Base-by-base conservation (phyloP, 2,329 filamentous ascomycete genomes). In the Aspergillus sp. region DNA sequence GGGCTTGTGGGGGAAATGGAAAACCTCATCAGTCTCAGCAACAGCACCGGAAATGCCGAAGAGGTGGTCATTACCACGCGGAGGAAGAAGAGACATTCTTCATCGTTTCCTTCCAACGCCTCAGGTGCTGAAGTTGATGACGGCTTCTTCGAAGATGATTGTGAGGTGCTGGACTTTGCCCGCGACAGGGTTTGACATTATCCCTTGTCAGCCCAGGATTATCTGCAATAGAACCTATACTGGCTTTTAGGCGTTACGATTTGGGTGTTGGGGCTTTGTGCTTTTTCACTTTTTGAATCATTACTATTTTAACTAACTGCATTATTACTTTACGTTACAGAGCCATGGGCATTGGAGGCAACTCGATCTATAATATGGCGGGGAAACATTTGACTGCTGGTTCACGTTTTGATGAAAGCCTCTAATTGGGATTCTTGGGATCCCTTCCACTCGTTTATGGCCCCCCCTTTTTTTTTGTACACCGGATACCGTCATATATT, bases 71-170 rank as follows among this genome's bases (percentile, higher is more conserved):
- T 91, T 12, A 94, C 87, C 11, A 91, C 88, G 2, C 77, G 88
- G 48, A 76, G 86, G 41, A 80, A 87, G 46, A 79, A 80, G 56
- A 80, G 77, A 33, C 50, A 56, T 35, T 49, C 56, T 13, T 53
- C 52, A 35, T 51, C 55, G 0, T 48, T 54, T 37, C 40, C 49
- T 30, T 60, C 39, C 71, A 28, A 26, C 5, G 73, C 33, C 73
- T 77, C 41, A 57, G 64, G 45, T 60, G 60, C 33, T 62, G 65
- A 62, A 37, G 63, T 69, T 8, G 82, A 83, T 36, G 85, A 88
- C 45, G 79, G 81, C 42, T 94, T 95, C 66, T 95, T 95, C 58
- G 90, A 95, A 67, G 88, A 95, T 62, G 90, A 94, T 61, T 93
- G 88, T 54, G 89, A 95, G 64, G 86, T 95, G 45, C 77, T 95